Base-by-base conservation (phyloP, 345 rosid genomes). In the Bruguiera sexangula region DNA sequence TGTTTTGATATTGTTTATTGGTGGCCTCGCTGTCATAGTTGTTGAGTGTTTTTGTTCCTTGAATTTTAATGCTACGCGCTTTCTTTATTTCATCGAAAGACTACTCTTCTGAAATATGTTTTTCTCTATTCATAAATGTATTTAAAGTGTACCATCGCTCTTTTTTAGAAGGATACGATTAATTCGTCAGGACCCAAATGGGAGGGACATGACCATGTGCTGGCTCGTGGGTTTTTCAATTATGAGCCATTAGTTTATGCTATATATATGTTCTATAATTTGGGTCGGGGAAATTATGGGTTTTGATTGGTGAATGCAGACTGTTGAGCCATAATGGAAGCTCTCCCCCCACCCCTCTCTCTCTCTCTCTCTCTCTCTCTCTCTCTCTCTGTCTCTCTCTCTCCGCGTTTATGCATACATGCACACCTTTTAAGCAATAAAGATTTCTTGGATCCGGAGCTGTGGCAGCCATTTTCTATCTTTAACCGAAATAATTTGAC, bases 141-240 rank as follows among this genome's bases (percentile, higher is more conserved):
- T 43, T 43, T 43, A 3, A 43, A 11, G 50, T 43, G 50, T 15
- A 43, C 50, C 50, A 24, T 56, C 10, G 9, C 37, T 4, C 10
- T 56, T 8, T 56, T 27, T 56, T 26, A 3, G 24, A 21, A 27
- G 16, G 60, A 6, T 22, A 56, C 24, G 22, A 56, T 21, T 56
- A 21, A 56, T 56, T 56, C 29, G 22, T 24, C 29, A 56, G 22
- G 60, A 56, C 29, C 29, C 29, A 56, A 27, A 56, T 22, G 62
- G 31, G 66, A 30, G 92, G 87, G 88, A 78, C 93, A 86, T 22
- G 75, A 62, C 81, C 92, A 87, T 85, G 89, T 88, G 90, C 80
- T 70, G 73, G 78, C 66, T 67, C 78, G 78, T 83, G 87, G 87
- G 76, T 62, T 59, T 66, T 63, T 76, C 78, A 75, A 72, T 77